Conservation (phyloP, 148 eudicot genomes). For the Heliamphora exappendiculata region DNA sequence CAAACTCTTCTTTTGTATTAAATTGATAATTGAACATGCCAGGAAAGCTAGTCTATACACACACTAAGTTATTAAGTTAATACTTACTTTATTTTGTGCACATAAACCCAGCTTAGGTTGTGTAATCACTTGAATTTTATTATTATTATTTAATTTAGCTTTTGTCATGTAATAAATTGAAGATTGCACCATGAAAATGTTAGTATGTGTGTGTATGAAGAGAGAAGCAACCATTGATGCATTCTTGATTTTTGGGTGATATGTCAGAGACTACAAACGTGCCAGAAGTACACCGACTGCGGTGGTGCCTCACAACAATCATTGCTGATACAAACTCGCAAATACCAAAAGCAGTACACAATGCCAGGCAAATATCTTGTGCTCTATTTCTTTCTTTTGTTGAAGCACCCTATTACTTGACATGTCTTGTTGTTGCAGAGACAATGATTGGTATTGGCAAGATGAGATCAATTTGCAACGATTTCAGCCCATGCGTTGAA, state of each 20-base stretch:
- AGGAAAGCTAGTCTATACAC: too few species aligned
- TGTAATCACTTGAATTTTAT: too few species aligned
- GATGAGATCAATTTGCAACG: not conserved
- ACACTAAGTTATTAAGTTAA: too few species aligned
- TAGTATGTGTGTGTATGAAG: too few species aligned
- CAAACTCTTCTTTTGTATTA: too few species aligned
- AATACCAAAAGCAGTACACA: slow-evolving; percentile 30
- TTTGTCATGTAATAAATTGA: too few species aligned
- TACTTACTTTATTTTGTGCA: too few species aligned
- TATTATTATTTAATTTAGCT: too few species aligned
- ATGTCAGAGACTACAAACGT: slow-evolving; percentile 24
- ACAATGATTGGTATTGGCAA: not conserved
- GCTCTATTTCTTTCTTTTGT: not conserved
- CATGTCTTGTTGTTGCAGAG: slow-evolving; percentile 5
- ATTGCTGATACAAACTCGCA: slow-evolving; percentile 21
- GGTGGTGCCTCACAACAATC: slow-evolving; percentile 26
- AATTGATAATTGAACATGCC: too few species aligned
- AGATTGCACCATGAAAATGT: too few species aligned
- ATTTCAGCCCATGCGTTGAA: not conserved
- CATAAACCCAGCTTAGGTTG: too few species aligned
- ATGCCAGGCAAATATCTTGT: slow-evolving; percentile 24
- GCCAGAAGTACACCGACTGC: slow-evolving; percentile 12
- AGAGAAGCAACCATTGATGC: not conserved
- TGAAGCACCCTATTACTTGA: too few species aligned
- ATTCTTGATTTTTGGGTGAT: not conserved